A percentile compares a stretch with the other conserved stretches of the same genome.
Evolutionary conservation across 2,329 filamentous ascomycete genomes (phyloP).

Genomic region (Trichoderma cornu-damae): DNA sequence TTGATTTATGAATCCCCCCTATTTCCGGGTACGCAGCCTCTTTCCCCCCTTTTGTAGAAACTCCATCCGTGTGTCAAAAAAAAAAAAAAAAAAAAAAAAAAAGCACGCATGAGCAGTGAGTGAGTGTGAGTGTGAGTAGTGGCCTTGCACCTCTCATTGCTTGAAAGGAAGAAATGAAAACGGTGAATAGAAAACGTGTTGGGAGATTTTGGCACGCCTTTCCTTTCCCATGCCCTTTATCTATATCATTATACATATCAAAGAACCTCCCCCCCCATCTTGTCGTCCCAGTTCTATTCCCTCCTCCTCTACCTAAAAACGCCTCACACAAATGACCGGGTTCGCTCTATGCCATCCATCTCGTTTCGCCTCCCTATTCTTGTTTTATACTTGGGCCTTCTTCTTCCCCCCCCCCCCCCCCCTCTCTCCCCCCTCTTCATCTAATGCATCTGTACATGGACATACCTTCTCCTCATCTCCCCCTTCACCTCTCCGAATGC

Average conservation of each 20-base stretch:
- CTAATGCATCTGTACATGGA: conserved; percentile 7
- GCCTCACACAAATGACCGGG: conserved; percentile 13
- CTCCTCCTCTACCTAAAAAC: conserved; percentile 1
- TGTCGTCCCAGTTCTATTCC: conserved; percentile 27
- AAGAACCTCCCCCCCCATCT: conserved; percentile 22
- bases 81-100: too few species aligned
- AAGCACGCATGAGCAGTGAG: too few species aligned
- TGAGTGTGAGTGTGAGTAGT: too few species aligned
- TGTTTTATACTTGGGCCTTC: conserved; percentile 24
- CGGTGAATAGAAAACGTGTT: conserved; percentile 21
- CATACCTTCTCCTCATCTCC: neutral
- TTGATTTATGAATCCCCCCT: too few species aligned
- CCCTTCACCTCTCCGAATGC: neutral
- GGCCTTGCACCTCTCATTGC: too few species aligned
- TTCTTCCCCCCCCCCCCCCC: neutral
- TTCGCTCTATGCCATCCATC: neutral
- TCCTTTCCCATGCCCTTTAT: conserved; percentile 26
- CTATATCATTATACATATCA: conserved; percentile 23
- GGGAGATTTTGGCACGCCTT: conserved; percentile 24
- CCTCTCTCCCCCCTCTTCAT: neutral
- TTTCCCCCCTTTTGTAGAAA: too few species aligned
- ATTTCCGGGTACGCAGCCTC: too few species aligned
- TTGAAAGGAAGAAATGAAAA: neutral
- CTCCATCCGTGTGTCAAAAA: too few species aligned
- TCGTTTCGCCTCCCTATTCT: conserved; percentile 22